Evolutionary conservation across 495 filamentous ascomycete genomes (phyloP), one percentile per base, ranked within the genome.

Genomic region (Xylaria venustula): DNA sequence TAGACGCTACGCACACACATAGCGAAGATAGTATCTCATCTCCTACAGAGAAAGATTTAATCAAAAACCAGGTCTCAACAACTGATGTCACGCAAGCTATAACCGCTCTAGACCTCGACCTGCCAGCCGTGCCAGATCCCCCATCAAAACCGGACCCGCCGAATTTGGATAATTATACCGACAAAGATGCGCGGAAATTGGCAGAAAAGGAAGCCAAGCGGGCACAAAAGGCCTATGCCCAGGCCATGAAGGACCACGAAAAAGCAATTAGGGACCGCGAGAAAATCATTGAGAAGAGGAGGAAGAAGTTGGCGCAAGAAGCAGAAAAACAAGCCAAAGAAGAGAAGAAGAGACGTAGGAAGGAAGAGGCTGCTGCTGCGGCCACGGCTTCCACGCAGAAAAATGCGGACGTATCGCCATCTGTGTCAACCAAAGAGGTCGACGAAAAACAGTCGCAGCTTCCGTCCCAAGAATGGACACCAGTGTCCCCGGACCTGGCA

Each of bases 111-210:
- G 41, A 73, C 46, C 54, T 72, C 8, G 45, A 69, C 44, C 73
- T 83, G 11, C 76, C 78, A 11, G 61, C 70, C 1, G 73, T 82
- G n/a, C 79, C 81, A 11, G 63, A 69, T 26, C 56, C 76, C 9
- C 82, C 77, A 46, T 20, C 59, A 2, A 71, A 75, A 14, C 81
- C 81, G 0, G 63, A 71, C 14, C 55, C 67, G 1, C 75, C 83
- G 5, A 77, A 89, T 66, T 62, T 85, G 2, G 73, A 76, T 25
- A 67, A 71, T 49, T 83, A 82, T 61, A 67, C 75, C 1, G 84
- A 89, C 69, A 87, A 87, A 61, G 82, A 83, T 19, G 69, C 80
- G 20, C 84, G 84, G 15, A 91, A 88, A 66, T 76, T 83, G 32
- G 88, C 84, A 3, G 83, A 88, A 65, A 87, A 84, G 60, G 83